Evolutionary conservation across 805 yeast genomes (phyloP).

Genomic region (Torulaspora franciscae): DNA sequence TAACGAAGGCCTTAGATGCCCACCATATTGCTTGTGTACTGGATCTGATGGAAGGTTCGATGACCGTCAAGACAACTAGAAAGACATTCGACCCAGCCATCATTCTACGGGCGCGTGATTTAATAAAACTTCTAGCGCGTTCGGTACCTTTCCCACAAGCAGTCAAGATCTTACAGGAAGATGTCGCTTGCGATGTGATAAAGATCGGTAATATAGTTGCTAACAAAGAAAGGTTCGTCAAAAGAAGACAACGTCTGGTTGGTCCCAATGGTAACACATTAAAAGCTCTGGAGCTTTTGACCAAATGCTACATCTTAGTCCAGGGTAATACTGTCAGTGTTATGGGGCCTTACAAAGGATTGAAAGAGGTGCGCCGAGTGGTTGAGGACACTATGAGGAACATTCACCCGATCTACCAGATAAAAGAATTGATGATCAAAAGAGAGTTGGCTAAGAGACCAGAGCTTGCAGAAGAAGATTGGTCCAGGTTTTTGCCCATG

Average conservation of each 20-base stretch:
- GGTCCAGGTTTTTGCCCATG: slow-evolving; percentile 94
- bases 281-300: slow-evolving; percentile 88
- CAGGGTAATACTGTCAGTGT: slow-evolving; percentile 97
- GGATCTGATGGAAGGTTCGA: slow-evolving; percentile 91
- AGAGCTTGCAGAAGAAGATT: slow-evolving; percentile 90
- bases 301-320: slow-evolving; percentile 92
- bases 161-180: slow-evolving; percentile 83
- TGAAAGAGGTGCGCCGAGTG: slow-evolving; percentile 86
- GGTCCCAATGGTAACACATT: slow-evolving; percentile 97
- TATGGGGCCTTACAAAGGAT: slow-evolving; percentile 94
- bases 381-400: slow-evolving; percentile 98
- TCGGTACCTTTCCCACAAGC: slow-evolving; percentile 98
- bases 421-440: slow-evolving; percentile 95
- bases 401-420: slow-evolving; percentile 95
- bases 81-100: slow-evolving; percentile 94
- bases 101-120: slow-evolving; percentile 88
- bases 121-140: slow-evolving; percentile 87
- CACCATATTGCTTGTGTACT: slow-evolving; percentile 77
- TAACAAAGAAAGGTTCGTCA: slow-evolving; percentile 89
- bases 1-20: slow-evolving; percentile 69
- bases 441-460: slow-evolving; percentile 93
- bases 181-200: slow-evolving; percentile 90
- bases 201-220: slow-evolving; percentile 87
- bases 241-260: slow-evolving; percentile 91
- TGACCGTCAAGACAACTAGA: slow-evolving; percentile 94